Conservation (phyloP, 129 eudicot species). For the Arctium lappa region DNA sequence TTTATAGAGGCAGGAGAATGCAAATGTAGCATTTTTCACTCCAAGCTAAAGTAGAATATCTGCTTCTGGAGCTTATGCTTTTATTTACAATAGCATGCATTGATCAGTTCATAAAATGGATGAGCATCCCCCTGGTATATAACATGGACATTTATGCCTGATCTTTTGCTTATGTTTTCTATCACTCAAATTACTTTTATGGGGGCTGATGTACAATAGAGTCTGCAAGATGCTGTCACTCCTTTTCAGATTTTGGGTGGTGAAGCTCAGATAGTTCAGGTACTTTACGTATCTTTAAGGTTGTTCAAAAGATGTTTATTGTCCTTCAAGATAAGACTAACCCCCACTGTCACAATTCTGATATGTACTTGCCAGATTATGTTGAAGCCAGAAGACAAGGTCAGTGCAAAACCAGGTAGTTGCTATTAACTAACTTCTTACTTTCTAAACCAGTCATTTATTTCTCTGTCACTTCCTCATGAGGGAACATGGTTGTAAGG, state of each 20-base stretch:
- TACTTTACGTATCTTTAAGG: conserved; percentile 8
- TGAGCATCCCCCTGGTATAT: neutral
- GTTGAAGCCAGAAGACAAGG: conserved; percentile 91
- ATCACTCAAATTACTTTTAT: neutral
- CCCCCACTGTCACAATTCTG: neutral
- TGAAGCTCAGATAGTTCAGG: conserved; percentile 99
- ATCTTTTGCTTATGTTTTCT: conserved; percentile 2
- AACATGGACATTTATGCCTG: neutral
- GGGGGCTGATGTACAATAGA: conserved; percentile 42
- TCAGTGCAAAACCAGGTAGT: conserved; percentile 84
- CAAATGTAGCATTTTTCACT: neutral
- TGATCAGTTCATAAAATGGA: neutral
- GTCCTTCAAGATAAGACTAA: neutral
- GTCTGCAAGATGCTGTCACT: conserved; percentile 85
- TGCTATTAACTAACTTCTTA: conserved; percentile 6
- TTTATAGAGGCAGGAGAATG: neutral
- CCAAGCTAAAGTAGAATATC: neutral
- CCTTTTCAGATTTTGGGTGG: conserved; percentile 96
- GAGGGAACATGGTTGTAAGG: too few relatives aligned
- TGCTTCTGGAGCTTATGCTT: neutral
- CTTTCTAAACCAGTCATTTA: neutral
- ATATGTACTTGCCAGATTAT: conserved; percentile 52
- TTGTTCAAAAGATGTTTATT: neutral
- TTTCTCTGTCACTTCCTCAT: too few relatives aligned
- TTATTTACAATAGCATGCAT: neutral